Percentiles rank a stretch among this genome's conserved stretches.
phyloP scores from a whole-genome alignment of 2,329 filamentous ascomycete species.

The Elsinoe australis region DNA sequence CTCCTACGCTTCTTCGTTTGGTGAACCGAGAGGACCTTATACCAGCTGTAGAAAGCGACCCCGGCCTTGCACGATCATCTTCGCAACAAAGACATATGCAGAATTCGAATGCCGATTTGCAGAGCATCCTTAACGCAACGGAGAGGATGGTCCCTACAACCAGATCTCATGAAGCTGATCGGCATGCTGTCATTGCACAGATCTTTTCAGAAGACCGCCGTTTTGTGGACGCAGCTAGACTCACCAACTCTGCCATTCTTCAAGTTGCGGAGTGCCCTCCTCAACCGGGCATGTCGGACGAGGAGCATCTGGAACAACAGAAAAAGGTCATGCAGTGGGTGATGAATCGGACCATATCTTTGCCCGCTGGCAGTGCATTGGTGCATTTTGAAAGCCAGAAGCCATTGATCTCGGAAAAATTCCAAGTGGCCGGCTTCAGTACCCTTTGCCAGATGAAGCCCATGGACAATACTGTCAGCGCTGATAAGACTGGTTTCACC shows the following conservation, averaged over 20 bases:
- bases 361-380: slow-evolving; percentile 79
- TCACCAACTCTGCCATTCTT: slow-evolving; percentile 78
- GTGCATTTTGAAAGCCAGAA: slow-evolving; percentile 80
- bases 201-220: slow-evolving; percentile 90
- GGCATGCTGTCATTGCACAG: slow-evolving; percentile 68
- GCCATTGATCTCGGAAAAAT: slow-evolving; percentile 86
- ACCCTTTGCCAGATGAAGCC: slow-evolving; percentile 87
- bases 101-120: slow-evolving; percentile 16
- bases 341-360: slow-evolving; percentile 77
- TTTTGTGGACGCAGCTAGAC: slow-evolving; percentile 72
- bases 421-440: slow-evolving; percentile 83
- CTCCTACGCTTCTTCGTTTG: slow-evolving; percentile 60
- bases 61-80: not conserved
- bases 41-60: slow-evolving; percentile 46
- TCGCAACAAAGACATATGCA: not conserved
- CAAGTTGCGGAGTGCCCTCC: slow-evolving; percentile 70
- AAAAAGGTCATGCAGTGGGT: slow-evolving; percentile 82
- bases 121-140: slow-evolving; percentile 17
- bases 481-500: slow-evolving; percentile 76
- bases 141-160: slow-evolving; percentile 51
- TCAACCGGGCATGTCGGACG: slow-evolving; percentile 72
- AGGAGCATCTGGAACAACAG: slow-evolving; percentile 82
- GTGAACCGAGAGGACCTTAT: slow-evolving; percentile 75
- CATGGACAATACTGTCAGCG: slow-evolving; percentile 83
- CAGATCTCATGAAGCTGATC: slow-evolving; percentile 72